These are phyloP conservation scores for Phytopythium ostracodes DNA, from an alignment of 352 stramenopile genomes.

Conservation along the genomic window DNA sequence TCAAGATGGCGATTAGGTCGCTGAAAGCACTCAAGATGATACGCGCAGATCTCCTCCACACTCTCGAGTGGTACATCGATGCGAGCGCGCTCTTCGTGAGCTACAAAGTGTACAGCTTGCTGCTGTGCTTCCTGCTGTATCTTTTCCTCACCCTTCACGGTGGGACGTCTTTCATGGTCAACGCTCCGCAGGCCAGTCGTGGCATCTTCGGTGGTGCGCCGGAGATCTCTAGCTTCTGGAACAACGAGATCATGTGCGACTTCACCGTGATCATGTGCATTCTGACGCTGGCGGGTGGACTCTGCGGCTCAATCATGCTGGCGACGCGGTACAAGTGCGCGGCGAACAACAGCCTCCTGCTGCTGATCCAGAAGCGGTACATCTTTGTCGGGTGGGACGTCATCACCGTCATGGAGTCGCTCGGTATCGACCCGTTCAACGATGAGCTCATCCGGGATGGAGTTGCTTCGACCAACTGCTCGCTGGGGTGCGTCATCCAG, in stretches of 20 bases:
- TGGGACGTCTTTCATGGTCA: slow-evolving; percentile 41
- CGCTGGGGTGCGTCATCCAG: slow-evolving; percentile 38
- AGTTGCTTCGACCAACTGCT: slow-evolving; percentile 24
- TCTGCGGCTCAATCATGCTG: slow-evolving; percentile 27
- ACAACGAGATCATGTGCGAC: slow-evolving; percentile 53
- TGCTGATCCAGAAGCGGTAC: slow-evolving; percentile 44
- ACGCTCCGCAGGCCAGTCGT: slow-evolving; percentile 18
- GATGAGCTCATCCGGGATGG: slow-evolving; percentile 16
- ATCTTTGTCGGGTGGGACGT: slow-evolving; percentile 47
- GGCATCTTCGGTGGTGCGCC: slow-evolving; percentile 36
- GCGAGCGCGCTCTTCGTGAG: slow-evolving; percentile 38
- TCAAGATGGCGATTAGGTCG: slow-evolving; percentile 27
- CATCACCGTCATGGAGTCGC: slow-evolving; percentile 22
- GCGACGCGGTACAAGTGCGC: slow-evolving; percentile 31
- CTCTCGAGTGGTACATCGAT: slow-evolving; percentile 52
- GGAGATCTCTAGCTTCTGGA: slow-evolving; percentile 38
- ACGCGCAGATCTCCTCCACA: slow-evolving; percentile 15
- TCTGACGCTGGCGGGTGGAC: slow-evolving; percentile 19
- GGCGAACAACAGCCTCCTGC: slow-evolving; percentile 43
- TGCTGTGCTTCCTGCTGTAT: slow-evolving; percentile 41
- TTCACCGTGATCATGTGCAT: slow-evolving; percentile 33
- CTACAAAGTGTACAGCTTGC: slow-evolving; percentile 58
- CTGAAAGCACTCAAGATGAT: slow-evolving; percentile 36
- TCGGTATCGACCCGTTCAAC: slow-evolving; percentile 46
- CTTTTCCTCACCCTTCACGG: slow-evolving; percentile 31